Evolutionary conservation across 257 asterid species (phyloP).

Genomic region (Gentiana dahurica): DNA sequence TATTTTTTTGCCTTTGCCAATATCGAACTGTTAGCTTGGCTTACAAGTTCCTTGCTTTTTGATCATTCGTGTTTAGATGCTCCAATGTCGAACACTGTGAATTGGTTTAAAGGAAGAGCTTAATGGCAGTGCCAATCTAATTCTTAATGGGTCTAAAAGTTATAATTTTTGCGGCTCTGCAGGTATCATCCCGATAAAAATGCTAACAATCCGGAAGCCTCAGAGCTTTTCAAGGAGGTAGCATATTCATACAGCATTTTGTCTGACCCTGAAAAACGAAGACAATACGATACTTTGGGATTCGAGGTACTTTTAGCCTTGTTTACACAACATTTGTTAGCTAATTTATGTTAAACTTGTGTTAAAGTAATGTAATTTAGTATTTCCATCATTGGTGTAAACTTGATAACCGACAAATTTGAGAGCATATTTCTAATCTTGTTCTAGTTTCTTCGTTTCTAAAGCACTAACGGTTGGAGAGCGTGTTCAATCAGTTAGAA

Average conservation of each 20-base stretch:
- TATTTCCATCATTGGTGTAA: too few species aligned
- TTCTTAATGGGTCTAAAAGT: background rate
- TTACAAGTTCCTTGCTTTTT: background rate
- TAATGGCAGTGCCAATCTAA: too few species aligned
- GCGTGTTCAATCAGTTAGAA: too few species aligned
- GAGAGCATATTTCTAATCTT: too few species aligned
- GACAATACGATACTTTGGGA: slow-evolving; percentile 87
- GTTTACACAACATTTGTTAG: too few species aligned
- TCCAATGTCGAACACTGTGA: background rate
- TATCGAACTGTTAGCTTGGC: background rate
- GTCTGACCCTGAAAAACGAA: slow-evolving; percentile 92
- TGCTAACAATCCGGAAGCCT: slow-evolving; percentile 96
- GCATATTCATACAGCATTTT: slow-evolving; percentile 96
- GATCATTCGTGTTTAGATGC: background rate
- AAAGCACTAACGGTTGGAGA: too few species aligned
- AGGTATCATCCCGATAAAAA: slow-evolving; percentile 99
- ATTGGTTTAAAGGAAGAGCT: background rate
- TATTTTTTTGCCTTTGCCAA: background rate
- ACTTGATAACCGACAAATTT: too few species aligned
- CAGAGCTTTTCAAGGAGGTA: slow-evolving; percentile 96
- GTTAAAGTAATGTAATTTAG: too few species aligned
- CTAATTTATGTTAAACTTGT: too few species aligned
- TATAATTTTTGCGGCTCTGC: slow-evolving; percentile 11
- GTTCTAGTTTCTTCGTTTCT: too few species aligned
- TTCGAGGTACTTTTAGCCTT: slow-evolving; percentile 58